Evolutionary conservation across 2,329 filamentous ascomycete genomes (phyloP), one percentile per base, ranked within the genome.

Genomic region (Cryphonectria carpinicola): DNA sequence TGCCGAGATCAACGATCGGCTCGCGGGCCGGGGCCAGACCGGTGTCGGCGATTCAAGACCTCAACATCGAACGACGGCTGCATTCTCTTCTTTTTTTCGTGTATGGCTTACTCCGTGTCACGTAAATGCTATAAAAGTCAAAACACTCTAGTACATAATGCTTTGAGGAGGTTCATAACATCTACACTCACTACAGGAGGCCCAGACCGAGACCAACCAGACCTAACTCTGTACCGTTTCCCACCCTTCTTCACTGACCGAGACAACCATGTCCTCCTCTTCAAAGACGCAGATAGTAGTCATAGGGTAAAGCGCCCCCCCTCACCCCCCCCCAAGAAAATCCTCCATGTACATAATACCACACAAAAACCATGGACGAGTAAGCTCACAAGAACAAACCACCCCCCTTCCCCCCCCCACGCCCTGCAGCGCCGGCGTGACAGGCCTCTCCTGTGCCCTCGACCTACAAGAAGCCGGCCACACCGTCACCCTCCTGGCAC

Each of bases 381-480:
- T 37, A 37, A 41, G 19, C 58, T 63, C 17, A 64, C 8, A 25
- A 28, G 8, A 62, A 22, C 28, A 28, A 28, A 28, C n/a, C n/a
- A n/a, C n/a, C n/a, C n/a, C n/a, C n/a, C n/a, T n/a, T n/a, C n/a
- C n/a, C n/a, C n/a, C 28, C 28, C 28, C 35, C 35, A 28, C n/a
- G 22, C 37, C 46, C 19, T 25, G 14, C 71, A 88, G 87, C 65
- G 86, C 86, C 74, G 87, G 87, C 28, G 82, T 88, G 49, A 85
- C 84, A 58, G 87, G 86, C 68, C 80, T 88, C 25, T 84, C 83
- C 71, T 79, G 80, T 58, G 86, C 86, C 62, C 75, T 87, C 25
- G 81, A 80, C 41, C 79, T 86, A 63, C 84, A 85, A 60, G 74
- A 79, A 54, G 77, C 79, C 22, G 80, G 80, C 37, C 78, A 81